A percentile compares a stretch with the other conserved stretches of the same genome.
Conservation (phyloP, 768 basidiomycete genomes). For the Suillus luteus region DNA sequence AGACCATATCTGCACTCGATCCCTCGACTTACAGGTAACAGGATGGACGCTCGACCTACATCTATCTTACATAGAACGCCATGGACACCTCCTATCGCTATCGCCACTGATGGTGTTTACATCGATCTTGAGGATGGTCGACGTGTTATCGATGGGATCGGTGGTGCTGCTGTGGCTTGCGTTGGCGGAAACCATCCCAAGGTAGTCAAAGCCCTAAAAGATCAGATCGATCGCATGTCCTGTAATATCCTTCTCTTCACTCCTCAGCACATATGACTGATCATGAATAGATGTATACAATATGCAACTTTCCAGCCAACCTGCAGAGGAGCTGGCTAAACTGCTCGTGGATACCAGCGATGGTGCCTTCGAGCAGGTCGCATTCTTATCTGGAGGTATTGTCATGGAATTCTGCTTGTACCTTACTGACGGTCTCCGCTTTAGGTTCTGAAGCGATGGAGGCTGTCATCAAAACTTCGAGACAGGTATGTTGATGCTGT, state of each 20-base stretch:
- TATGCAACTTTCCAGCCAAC: conserved; percentile 79
- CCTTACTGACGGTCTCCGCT: neutral
- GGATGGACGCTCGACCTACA: conserved; percentile 19
- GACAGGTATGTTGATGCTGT: conserved; percentile 53
- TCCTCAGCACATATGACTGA: neutral
- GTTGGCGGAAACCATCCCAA: conserved; percentile 74
- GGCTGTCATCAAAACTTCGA: conserved; percentile 76
- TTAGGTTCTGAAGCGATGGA: conserved; percentile 91
- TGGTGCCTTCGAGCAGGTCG: conserved; percentile 71
- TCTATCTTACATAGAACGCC: conserved; percentile 70
- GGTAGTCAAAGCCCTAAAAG: conserved; percentile 73
- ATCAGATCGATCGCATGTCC: conserved; percentile 75
- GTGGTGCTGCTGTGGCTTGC: conserved; percentile 84
- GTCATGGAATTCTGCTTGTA: conserved; percentile 1
- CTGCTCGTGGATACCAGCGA: conserved; percentile 63
- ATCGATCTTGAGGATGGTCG: conserved; percentile 70
- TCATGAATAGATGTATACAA: conserved; percentile 75
- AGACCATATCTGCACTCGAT: neutral
- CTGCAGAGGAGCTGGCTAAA: conserved; percentile 79
- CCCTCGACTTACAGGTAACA: neutral
- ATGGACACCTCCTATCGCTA: conserved; percentile 72
- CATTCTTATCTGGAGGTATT: conserved; percentile 75
- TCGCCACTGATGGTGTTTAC: conserved; percentile 67
- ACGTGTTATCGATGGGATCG: conserved; percentile 74
- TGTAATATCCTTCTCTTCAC: conserved; percentile 48